Evolutionary conservation across 495 filamentous ascomycete species (phyloP).

Genomic region (Xanthoparmelia taractica): DNA sequence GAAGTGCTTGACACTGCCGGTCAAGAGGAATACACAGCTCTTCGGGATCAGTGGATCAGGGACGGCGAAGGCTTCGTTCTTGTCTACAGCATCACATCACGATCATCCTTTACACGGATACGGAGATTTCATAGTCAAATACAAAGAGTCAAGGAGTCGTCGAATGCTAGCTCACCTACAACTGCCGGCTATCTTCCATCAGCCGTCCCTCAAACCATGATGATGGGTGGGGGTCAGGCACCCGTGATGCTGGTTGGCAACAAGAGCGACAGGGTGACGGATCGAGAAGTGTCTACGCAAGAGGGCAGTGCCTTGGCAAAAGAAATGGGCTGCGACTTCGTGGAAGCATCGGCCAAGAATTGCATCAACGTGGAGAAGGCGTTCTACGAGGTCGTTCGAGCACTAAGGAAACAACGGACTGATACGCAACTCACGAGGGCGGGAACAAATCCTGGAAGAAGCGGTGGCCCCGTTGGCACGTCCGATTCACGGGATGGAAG

Average conservation of each 20-base stretch:
- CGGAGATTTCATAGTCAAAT: conserved; percentile 94
- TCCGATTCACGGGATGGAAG: conserved; percentile 16
- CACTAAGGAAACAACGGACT: conserved; percentile 74
- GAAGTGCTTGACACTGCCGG: conserved; percentile 97
- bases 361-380: conserved; percentile 99
- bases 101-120: conserved; percentile 90
- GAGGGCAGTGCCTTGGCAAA: conserved; percentile 88
- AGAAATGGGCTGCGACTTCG: conserved; percentile 92
- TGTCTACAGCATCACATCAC: conserved; percentile 95
- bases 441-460: conserved; percentile 37
- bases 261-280: conserved; percentile 92
- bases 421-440: conserved; percentile 39
- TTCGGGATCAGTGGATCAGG: conserved; percentile 96
- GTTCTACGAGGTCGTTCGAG: conserved; percentile 94
- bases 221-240: conserved; percentile 54
- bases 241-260: conserved; percentile 98
- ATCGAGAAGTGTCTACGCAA: conserved; percentile 92
- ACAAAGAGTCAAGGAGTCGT: conserved; percentile 91
- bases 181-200: conserved; percentile 52
- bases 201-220: conserved; percentile 56
- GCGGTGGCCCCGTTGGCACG: conserved; percentile 36
- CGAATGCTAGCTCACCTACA: conserved; percentile 61
- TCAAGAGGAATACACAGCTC: conserved; percentile 97
- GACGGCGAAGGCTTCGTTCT: conserved; percentile 96
- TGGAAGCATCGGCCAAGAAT: conserved; percentile 98